Evolutionary conservation across 2,329 filamentous ascomycete species (phyloP), one percentile per base, ranked within the genome.

Genomic region (Cercospora beticola): DNA sequence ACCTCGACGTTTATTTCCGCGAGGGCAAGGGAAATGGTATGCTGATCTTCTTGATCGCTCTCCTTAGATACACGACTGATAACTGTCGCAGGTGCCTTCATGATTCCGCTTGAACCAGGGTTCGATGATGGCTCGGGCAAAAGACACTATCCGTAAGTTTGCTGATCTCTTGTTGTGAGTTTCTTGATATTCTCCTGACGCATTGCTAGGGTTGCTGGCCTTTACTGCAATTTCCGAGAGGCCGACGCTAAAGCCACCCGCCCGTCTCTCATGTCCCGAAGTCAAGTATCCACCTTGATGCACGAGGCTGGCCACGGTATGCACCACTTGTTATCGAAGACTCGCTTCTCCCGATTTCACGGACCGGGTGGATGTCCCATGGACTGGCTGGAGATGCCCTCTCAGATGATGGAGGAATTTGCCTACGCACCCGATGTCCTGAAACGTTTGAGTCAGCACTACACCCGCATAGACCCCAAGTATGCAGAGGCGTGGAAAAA

Each of bases 261-360:
- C 3, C 68, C 68, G 3, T 66, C 67, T 2, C 58, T 71, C 16
- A 57, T 71, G 14, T 33, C 36, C 3, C 52, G 52, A 12, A 16
- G 23, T 23, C 59, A 69, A 12, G 57, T 67, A 0, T 28, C 56
- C 21, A 62, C 12, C 2, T 28, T 71, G 9, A n/a, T 71, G 8
- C 69, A 71, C 36, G 67, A 69, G 33, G 46, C 64, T 30, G 69
- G 69, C n/a, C 67, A 71, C 12, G 58, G 60, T n/a, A 71, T 71
- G 64, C 69, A 71, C 31, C 65, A 67, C 1, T 8, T 71, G 2
- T 36, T 54, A 1, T 69, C 64, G 1, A 59, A 54, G 23, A 59
- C 59, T 5, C 46, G 28, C 16, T 71, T 62, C 23, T 14, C 18
- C 4, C 28, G 46, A 1, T 65, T 65, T 10, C 65, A 67, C 21